These are phyloP conservation scores for Eucalyptus marginata DNA, from an alignment of 345 rosid species.

Conservation along the genomic window DNA sequence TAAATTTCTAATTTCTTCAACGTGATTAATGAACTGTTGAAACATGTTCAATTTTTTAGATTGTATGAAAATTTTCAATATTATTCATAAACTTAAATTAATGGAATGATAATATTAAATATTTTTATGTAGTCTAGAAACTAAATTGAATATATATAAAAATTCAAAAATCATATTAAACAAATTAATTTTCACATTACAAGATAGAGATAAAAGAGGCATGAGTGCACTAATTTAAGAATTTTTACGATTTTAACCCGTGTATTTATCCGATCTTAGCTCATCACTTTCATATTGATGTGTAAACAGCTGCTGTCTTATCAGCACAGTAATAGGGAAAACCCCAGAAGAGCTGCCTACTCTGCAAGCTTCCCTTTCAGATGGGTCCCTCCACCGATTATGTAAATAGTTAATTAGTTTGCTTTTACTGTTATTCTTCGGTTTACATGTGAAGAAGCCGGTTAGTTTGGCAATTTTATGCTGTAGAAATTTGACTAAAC, in stretches of 20 bases:
- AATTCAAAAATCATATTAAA: neutral
- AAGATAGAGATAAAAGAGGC: neutral
- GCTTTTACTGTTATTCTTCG: neutral
- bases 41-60: too few relatives aligned
- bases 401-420: neutral
- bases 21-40: too few relatives aligned
- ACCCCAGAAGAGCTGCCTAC: neutral
- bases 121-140: too few relatives aligned
- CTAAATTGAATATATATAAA: neutral
- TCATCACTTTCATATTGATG: neutral
- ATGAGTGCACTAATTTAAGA: neutral
- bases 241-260: neutral
- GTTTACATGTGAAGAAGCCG: neutral
- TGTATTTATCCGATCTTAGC: neutral
- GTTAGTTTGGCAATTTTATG: neutral
- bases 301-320: neutral
- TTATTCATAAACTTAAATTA: too few relatives aligned
- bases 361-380: neutral
- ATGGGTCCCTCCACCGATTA: neutral
- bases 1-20: too few relatives aligned
- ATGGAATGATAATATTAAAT: too few relatives aligned
- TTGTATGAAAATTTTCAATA: too few relatives aligned
- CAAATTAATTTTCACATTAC: neutral
- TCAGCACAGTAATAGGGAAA: neutral
- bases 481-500: neutral